phyloP scores from a whole-genome alignment of 495 filamentous ascomycete genomes.

The Xylaria intraflava region DNA sequence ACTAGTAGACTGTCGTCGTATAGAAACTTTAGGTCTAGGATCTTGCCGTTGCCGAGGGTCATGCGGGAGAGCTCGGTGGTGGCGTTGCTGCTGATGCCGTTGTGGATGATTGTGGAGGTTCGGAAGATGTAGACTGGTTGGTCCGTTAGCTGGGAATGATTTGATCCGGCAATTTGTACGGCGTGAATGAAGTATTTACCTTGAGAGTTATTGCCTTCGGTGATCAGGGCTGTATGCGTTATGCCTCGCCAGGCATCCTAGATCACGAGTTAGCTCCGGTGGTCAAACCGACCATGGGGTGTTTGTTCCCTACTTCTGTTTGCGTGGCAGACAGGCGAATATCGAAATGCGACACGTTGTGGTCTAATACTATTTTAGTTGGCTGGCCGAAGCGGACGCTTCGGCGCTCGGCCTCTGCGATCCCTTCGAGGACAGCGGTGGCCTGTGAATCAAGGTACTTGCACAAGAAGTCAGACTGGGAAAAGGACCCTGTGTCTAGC shows the following conservation, averaged over 20 bases:
- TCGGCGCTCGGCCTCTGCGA: slow-evolving; percentile 49
- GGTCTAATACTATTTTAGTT: slow-evolving; percentile 30
- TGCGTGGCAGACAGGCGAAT: slow-evolving; percentile 24
- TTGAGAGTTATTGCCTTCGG: slow-evolving; percentile 15
- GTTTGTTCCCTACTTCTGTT: slow-evolving; percentile 23
- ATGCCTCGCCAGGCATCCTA: slow-evolving; percentile 26
- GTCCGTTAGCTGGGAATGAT: background rate
- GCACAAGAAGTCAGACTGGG: slow-evolving; percentile 41
- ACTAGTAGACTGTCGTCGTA: slow-evolving; percentile 37
- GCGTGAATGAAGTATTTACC: slow-evolving; percentile 4
- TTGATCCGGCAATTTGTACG: background rate
- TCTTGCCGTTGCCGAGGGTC: slow-evolving; percentile 31
- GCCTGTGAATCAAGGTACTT: slow-evolving; percentile 36
- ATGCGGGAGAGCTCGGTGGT: slow-evolving; percentile 29
- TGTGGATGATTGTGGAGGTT: slow-evolving; percentile 31
- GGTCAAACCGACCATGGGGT: background rate
- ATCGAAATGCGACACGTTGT: slow-evolving; percentile 35
- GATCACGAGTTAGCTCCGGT: slow-evolving; percentile 11
- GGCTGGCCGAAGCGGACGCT: slow-evolving; percentile 47
- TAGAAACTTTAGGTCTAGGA: slow-evolving; percentile 47
- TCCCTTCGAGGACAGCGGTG: slow-evolving; percentile 40
- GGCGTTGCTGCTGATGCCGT: slow-evolving; percentile 35
- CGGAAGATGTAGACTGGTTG: slow-evolving; percentile 42
- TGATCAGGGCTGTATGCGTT: slow-evolving; percentile 30
- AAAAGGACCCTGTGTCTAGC: slow-evolving; percentile 32